Evolutionary conservation across 2,329 filamentous ascomycete genomes (phyloP).

Genomic region (Sporothrix pallida): DNA sequence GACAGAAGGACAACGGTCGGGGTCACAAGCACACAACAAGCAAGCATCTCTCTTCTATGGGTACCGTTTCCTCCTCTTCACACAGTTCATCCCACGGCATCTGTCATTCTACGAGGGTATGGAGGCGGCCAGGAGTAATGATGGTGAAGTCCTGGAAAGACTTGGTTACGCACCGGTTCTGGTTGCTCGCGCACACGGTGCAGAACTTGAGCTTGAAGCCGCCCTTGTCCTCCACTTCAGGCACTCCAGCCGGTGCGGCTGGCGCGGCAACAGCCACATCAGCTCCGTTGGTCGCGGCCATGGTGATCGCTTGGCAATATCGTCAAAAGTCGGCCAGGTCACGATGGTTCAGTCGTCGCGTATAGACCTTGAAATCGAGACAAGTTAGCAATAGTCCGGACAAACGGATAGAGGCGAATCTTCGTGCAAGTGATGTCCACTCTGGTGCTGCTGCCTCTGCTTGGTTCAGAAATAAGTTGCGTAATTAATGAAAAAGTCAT

Average conservation of each 20-base stretch:
- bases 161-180: conserved; percentile 76
- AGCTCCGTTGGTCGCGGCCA: conserved; percentile 19
- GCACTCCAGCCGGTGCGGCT: conserved; percentile 43
- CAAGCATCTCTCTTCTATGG: background rate
- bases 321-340: background rate
- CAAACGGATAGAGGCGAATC: background rate
- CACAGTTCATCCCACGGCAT: background rate
- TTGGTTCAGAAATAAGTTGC: conserved; percentile 42
- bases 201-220: conserved; percentile 93
- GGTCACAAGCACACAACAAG: background rate
- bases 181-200: conserved; percentile 98
- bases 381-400: conserved; percentile 1
- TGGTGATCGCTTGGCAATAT: background rate
- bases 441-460: conserved; percentile 23
- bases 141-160: background rate
- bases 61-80: background rate
- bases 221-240: conserved; percentile 57
- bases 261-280: conserved; percentile 19
- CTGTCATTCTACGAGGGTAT: conserved; percentile 19
- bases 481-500: conserved; percentile 57
- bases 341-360: background rate
- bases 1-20: background rate
- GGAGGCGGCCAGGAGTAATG: background rate
- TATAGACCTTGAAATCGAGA: background rate
- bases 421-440: background rate